Conservation (phyloP, 495 filamentous ascomycete species). For the Echria macrotheca region DNA sequence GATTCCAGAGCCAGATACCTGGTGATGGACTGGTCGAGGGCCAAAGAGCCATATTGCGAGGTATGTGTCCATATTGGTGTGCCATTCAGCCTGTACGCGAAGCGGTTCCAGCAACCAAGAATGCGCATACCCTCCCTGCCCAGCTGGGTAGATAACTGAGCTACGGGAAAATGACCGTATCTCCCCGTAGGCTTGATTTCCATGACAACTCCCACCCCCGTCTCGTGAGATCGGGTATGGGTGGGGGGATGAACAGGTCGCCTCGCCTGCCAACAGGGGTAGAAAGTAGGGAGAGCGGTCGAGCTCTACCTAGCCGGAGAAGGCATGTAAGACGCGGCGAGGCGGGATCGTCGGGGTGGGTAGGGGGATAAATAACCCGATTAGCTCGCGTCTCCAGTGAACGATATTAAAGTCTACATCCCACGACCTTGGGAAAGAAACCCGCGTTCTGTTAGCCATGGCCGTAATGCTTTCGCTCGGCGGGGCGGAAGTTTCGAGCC, state of each 20-base stretch:
- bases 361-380: slow-evolving; percentile 19
- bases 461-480: neutral
- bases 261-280: slow-evolving; percentile 5
- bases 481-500: too few relatives aligned
- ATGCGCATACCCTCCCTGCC: slow-evolving; percentile 6
- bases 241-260: slow-evolving; percentile 16
- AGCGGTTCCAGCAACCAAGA: slow-evolving; percentile 21
- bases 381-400: slow-evolving; percentile 4
- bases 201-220: too few relatives aligned
- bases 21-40: slow-evolving; percentile 16
- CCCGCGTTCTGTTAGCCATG: slow-evolving; percentile 1
- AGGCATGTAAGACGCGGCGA: too few relatives aligned
- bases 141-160: too few relatives aligned
- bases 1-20: slow-evolving; percentile 20
- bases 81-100: slow-evolving; percentile 25
- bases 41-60: slow-evolving; percentile 20
- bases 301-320: too few relatives aligned
- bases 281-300: slow-evolving; percentile 2
- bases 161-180: too few relatives aligned
- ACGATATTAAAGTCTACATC: slow-evolving; percentile 3
- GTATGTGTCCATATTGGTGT: slow-evolving; percentile 20
- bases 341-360: too few relatives aligned
- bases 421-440: neutral
- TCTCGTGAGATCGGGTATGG: slow-evolving; percentile 10
- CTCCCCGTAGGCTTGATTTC: too few relatives aligned